Percentiles rank a stretch among this genome's conserved stretches.
These are phyloP conservation scores for Inga laurina DNA, from an alignment of 306 rosid genomes.

Conservation along the genomic window DNA sequence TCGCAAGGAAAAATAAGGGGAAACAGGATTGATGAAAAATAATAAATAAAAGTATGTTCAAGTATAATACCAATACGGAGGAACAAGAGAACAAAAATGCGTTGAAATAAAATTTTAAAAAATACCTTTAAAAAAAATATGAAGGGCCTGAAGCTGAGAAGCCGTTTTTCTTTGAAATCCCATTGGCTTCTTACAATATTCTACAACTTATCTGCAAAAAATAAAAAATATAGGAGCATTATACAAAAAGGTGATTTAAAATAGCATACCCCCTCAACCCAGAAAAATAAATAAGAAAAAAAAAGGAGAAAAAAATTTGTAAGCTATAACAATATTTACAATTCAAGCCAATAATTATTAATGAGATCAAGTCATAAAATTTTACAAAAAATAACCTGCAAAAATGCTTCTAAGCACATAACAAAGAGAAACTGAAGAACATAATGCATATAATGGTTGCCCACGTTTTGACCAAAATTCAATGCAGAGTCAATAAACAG, in stretches of 20 bases:
- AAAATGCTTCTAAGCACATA: neutral
- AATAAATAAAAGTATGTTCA: neutral
- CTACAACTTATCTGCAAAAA: neutral
- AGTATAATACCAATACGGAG: neutral
- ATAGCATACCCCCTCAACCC: neutral
- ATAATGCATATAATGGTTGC: neutral
- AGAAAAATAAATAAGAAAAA: neutral
- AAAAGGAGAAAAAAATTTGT: neutral
- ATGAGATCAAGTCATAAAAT: neutral
- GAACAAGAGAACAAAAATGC: neutral
- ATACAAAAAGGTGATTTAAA: too few relatives aligned
- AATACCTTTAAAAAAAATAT: slow-evolving; percentile 10
- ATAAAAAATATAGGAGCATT: neutral
- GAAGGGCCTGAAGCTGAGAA: slow-evolving; percentile 24
- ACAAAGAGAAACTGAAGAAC: neutral
- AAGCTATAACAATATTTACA: neutral
- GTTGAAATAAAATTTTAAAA: neutral
- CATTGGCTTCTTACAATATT: slow-evolving; percentile 23
- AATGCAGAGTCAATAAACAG: neutral
- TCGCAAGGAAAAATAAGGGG: neutral
- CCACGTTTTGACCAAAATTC: neutral
- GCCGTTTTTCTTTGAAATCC: slow-evolving; percentile 1
- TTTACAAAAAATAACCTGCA: neutral
- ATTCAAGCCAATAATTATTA: neutral
- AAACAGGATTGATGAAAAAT: neutral